phyloP scores from a whole-genome alignment of 2,329 filamentous ascomycete genomes.

The Ophiostoma populinum region DNA sequence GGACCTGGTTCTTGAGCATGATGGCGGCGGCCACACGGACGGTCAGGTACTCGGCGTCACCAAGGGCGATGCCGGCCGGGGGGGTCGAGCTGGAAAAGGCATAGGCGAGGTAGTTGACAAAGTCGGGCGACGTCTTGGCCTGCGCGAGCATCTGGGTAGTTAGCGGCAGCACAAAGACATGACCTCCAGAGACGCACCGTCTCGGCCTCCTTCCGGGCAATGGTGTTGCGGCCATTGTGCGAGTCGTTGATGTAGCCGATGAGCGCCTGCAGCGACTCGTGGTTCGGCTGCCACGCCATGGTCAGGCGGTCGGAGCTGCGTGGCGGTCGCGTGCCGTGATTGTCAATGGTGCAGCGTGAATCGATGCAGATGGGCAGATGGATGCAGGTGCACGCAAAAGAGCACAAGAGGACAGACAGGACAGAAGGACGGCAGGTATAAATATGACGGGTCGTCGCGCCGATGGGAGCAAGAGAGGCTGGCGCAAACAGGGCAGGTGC shows the following conservation, averaged over 20 bases:
- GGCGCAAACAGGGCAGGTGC: no score
- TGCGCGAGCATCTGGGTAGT: slow-evolving; percentile 67
- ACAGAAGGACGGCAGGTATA: no score
- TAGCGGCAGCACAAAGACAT: background rate
- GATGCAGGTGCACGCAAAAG: no score
- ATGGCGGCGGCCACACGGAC: slow-evolving; percentile 78
- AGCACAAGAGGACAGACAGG: no score
- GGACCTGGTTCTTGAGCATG: slow-evolving; percentile 91
- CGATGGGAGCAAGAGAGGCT: no score
- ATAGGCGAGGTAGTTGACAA: slow-evolving; percentile 93
- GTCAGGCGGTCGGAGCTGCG: slow-evolving; percentile 3
- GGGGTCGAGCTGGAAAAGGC: slow-evolving; percentile 59
- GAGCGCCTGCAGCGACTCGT: slow-evolving; percentile 77
- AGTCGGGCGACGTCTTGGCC: slow-evolving; percentile 75
- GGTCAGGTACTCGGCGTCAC: slow-evolving; percentile 46
- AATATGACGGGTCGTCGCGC: no score
- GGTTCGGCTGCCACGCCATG: slow-evolving; percentile 89
- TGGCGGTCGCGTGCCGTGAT: no score
- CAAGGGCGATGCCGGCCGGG: slow-evolving; percentile 42
- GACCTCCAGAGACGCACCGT: slow-evolving; percentile 38
- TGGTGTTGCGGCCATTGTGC: slow-evolving; percentile 64
- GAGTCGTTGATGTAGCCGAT: slow-evolving; percentile 83
- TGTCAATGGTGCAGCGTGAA: no score
- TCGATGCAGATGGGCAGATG: no score
- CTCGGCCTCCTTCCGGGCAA: slow-evolving; percentile 77